Base-by-base conservation (phyloP, 371 early-diverging fungal genomes). In the Mucor saturninus region DNA sequence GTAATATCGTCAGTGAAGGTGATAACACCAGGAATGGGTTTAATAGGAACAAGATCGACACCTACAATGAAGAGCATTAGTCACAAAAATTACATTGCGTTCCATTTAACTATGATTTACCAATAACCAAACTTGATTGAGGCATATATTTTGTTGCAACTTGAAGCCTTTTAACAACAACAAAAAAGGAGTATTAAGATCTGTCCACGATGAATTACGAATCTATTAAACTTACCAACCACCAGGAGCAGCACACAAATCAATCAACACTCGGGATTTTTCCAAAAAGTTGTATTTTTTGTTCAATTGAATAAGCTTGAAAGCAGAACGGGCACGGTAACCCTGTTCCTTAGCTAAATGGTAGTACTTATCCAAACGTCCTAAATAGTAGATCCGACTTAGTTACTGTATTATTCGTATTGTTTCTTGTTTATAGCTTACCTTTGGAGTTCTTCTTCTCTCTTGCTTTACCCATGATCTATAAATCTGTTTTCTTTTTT, bases 291-390 rank as follows among this genome's bases (percentile, higher is more conserved):
- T 93, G 81, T 93, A 99, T 77, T 99, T 98, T 77, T 95, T 95
- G 88, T 99, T 99, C 54, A 99, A 85, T 78, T 99, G 99, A 65
- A 99, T 96, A 52, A 99, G 88, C 88, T 99, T 99, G 89, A 98
- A 99, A 62, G 99, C 99, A 43, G 99, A 98, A 86, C 99, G 96
- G 56, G 99, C 98, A 76, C 99, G 93, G 83, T 98, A 99, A 63
- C 99, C 99, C 76, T 99, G 98, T 75, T 99, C 99, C 86, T 99
- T 99, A 76, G 99, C 99, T 83, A 99, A 88, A 80, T 98, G 95
- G 83, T 99, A 99, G 86, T 96, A 99, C 87, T 99, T 99, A 87
- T 99, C 99, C 85, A 99, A 89, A 82, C 99, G 95, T 59, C 96
- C 96, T 83, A 49, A 52, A 21, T 10, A 29, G 6, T 42, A 38